These are phyloP conservation scores for Chenopodium formosanum DNA, from an alignment of 148 eudicot genomes.

Conservation along the genomic window DNA sequence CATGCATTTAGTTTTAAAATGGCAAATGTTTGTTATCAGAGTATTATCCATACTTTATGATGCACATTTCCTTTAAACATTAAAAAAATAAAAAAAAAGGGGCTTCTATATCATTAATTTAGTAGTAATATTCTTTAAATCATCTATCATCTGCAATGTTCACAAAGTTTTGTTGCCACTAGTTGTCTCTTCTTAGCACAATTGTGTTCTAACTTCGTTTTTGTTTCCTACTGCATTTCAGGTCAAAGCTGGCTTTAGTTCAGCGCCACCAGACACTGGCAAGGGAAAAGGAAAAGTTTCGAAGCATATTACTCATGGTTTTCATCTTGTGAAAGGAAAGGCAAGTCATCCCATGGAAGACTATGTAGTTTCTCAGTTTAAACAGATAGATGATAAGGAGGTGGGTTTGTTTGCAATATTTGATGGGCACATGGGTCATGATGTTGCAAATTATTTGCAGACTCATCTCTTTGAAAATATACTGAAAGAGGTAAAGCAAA, in stretches of 20 bases:
- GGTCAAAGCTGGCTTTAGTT: slow-evolving; percentile 37
- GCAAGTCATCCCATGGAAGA: slow-evolving; percentile 75
- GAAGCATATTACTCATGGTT: slow-evolving; percentile 55
- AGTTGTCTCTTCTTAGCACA: neutral
- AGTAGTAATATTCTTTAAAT: too few species aligned
- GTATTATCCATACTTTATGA: neutral
- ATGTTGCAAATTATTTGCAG: slow-evolving; percentile 55
- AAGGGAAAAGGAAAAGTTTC: slow-evolving; percentile 39
- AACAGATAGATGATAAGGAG: slow-evolving; percentile 46
- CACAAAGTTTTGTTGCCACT: neutral
- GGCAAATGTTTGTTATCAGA: neutral
- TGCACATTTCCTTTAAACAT: neutral
- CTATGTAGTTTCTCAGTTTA: slow-evolving; percentile 52
- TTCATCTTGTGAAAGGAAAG: slow-evolving; percentile 56
- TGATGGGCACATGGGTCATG: slow-evolving; percentile 79
- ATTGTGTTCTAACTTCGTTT: neutral
- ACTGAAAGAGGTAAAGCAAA: slow-evolving; percentile 44
- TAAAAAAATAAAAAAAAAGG: too few species aligned
- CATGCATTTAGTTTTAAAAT: neutral
- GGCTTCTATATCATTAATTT: too few species aligned
- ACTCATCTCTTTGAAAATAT: slow-evolving; percentile 53
- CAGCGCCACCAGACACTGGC: slow-evolving; percentile 41
- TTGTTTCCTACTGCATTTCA: neutral
- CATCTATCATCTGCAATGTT: neutral
- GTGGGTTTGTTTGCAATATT: slow-evolving; percentile 67